Evolutionary conservation across 352 stramenopile species (phyloP).

Genomic region (Peronospora destructor): DNA sequence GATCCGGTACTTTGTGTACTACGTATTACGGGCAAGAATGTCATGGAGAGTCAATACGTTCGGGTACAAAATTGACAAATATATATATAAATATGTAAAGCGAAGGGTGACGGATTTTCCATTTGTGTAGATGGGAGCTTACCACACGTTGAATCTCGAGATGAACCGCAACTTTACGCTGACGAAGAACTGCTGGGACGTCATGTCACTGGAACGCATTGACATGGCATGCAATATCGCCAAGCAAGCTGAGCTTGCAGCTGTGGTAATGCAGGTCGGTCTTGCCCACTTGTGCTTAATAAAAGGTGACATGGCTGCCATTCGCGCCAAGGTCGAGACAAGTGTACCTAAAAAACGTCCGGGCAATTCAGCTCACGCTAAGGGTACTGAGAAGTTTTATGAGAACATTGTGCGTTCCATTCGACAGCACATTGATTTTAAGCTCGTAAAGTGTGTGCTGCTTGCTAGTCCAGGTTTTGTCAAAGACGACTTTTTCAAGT

Average conservation of each 20-base stretch:
- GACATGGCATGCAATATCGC: slow-evolving; percentile 92
- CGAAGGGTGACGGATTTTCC: not conserved
- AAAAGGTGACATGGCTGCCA: slow-evolving; percentile 93
- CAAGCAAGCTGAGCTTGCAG: slow-evolving; percentile 92
- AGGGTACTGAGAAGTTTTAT: slow-evolving; percentile 94
- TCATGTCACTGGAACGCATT: slow-evolving; percentile 94
- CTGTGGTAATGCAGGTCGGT: slow-evolving; percentile 94
- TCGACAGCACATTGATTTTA: slow-evolving; percentile 94
- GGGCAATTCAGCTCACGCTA: slow-evolving; percentile 89
- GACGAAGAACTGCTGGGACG: slow-evolving; percentile 95
- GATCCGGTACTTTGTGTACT: slow-evolving; percentile 90
- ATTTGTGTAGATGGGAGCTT: slow-evolving; percentile 85
- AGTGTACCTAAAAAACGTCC: slow-evolving; percentile 96
- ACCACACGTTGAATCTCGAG: slow-evolving; percentile 96
- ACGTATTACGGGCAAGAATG: slow-evolving; percentile 92
- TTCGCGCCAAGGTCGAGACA: slow-evolving; percentile 91
- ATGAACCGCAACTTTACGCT: slow-evolving; percentile 95
- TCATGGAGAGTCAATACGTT: slow-evolving; percentile 91
- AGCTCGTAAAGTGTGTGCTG: slow-evolving; percentile 94
- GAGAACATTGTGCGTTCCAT: slow-evolving; percentile 94
- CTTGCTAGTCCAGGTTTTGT: slow-evolving; percentile 94
- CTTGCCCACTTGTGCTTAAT: slow-evolving; percentile 97
- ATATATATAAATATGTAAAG: not conserved
- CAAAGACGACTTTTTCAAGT: slow-evolving; percentile 98
- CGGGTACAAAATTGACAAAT: slow-evolving; percentile 48